Base-by-base conservation (phyloP, 2,329 filamentous ascomycete genomes). In the Nannizzia gypsea region DNA sequence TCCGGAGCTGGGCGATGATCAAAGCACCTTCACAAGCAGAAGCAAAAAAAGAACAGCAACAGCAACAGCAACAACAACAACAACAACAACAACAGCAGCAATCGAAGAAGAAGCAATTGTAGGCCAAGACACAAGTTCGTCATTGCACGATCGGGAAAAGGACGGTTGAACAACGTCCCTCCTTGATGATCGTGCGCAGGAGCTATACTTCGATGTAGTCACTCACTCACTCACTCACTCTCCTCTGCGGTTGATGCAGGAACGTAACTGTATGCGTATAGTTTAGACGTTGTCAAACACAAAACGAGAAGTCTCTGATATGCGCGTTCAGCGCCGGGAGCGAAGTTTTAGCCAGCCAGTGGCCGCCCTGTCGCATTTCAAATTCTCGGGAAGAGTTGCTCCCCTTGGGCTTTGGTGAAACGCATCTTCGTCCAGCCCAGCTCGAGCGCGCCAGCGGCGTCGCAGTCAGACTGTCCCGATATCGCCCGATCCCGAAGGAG, bases 1-100 rank as follows among this genome's bases (percentile, higher is more conserved):
- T 74, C 91, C 90, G 3, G 87, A 95, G 77, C 83, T 85, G 36
- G 92, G 89, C 96, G 50, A 91, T 63, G 91, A 92, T 80, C 83
- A 85, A 65, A 81, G 86, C 48, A 90, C 87, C 38, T 17, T 42
- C 42, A 22, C 22, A 48, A 13, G 22, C 22, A 6, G 22, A 36
- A 34, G 26, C 2, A 15, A 26, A 6, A 22, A 22, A 26, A 26
- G 6, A 48, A 26, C 31, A 34, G 26, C 3, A 26, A 26, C 5
- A 22, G 22, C 5, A 26, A 9, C 22, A 26, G 26, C 22, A 52
- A 52, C n/a, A 15, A 9, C 31, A 34, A 26, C 3, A 26, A 26
- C 5, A 22, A 11, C 5, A 26, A 9, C 22, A 26, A 26, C 22
- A 52, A 52, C n/a, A 42, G n/a, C 38, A 42, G n/a, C 38, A 42